Conservation (phyloP, 1,284 basidiomycete species). For the Sporisorium iseilematis-ciliati region DNA sequence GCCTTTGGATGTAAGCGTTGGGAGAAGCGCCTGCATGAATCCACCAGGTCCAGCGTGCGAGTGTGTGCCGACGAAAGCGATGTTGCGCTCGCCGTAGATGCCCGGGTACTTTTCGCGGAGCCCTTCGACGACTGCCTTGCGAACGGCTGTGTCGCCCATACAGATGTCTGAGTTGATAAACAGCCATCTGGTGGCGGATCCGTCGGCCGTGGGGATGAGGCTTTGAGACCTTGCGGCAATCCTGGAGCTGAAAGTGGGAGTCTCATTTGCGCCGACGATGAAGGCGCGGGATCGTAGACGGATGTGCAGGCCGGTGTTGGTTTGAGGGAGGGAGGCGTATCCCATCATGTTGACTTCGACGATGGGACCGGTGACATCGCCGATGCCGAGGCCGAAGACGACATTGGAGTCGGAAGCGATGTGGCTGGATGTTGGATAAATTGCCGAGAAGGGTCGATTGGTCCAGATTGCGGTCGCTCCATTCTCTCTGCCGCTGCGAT, state of each 20-base stretch:
- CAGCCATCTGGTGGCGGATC: slow-evolving; percentile 73
- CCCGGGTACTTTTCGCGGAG: slow-evolving; percentile 76
- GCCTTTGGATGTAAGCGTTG: slow-evolving; percentile 80
- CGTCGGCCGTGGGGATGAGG: slow-evolving; percentile 49
- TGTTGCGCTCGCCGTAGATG: slow-evolving; percentile 78
- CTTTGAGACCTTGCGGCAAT: slow-evolving; percentile 17
- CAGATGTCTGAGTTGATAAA: slow-evolving; percentile 80
- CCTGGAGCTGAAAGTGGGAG: neutral
- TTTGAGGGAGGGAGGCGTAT: slow-evolving; percentile 79
- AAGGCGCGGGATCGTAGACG: slow-evolving; percentile 81
- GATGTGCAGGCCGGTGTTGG: slow-evolving; percentile 83
- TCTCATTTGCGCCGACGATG: slow-evolving; percentile 74
- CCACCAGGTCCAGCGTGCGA: slow-evolving; percentile 83
- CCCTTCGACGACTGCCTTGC: slow-evolving; percentile 77
- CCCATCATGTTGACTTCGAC: slow-evolving; percentile 75
- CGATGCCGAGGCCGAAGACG: slow-evolving; percentile 73
- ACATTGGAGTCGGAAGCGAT: slow-evolving; percentile 9
- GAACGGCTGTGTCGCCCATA: slow-evolving; percentile 79
- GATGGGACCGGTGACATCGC: slow-evolving; percentile 79
- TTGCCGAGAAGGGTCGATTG: slow-evolving; percentile 1
- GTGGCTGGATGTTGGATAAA: neutral
- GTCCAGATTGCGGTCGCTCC: slow-evolving; percentile 10
- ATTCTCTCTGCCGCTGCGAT: slow-evolving; percentile 7
- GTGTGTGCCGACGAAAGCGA: slow-evolving; percentile 82
- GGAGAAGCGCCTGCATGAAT: slow-evolving; percentile 79